Percentiles rank a stretch among this genome's conserved stretches.
phyloP scores from a whole-genome alignment of 441 rosid genomes.

The Melastoma candidum region DNA sequence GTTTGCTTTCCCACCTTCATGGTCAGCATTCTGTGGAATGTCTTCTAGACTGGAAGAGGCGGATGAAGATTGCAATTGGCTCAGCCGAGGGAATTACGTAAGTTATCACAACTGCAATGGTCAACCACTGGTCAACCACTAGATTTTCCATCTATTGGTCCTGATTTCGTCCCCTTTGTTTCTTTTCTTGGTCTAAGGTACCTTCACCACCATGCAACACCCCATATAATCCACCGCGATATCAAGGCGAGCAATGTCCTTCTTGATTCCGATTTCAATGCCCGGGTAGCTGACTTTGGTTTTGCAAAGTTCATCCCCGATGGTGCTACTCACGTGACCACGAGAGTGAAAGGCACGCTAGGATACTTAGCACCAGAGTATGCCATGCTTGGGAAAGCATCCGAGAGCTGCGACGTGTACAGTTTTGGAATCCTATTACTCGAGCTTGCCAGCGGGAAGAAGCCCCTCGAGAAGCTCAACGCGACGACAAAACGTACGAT shows the following conservation, averaged over 20 bases:
- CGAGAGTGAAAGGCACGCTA: constrained; percentile 70
- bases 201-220: constrained; percentile 90
- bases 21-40: constrained; percentile 86
- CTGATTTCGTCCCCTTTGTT: constrained; percentile 6
- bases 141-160: no score
- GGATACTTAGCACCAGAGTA: constrained; percentile 82
- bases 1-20: constrained; percentile 86
- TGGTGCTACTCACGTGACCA: constrained; percentile 74
- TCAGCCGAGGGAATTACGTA: constrained; percentile 91
- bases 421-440: constrained; percentile 24
- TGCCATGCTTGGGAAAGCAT: constrained; percentile 26
- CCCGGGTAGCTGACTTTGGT: constrained; percentile 78
- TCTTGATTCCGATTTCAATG: constrained; percentile 56
- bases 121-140: no score
- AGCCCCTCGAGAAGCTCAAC: constrained; percentile 14
- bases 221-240: constrained; percentile 73
- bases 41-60: constrained; percentile 67
- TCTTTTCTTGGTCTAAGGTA: constrained; percentile 38
- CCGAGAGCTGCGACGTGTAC: constrained; percentile 23
- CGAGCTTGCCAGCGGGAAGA: constrained; percentile 22
- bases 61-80: constrained; percentile 75
- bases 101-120: constrained; percentile 19
- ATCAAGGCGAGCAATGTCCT: constrained; percentile 77
- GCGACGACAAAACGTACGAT: constrained; percentile 17
- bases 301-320: constrained; percentile 73